phyloP scores from a whole-genome alignment of 164 flowering plant species.

The Brasenia schreberi region DNA sequence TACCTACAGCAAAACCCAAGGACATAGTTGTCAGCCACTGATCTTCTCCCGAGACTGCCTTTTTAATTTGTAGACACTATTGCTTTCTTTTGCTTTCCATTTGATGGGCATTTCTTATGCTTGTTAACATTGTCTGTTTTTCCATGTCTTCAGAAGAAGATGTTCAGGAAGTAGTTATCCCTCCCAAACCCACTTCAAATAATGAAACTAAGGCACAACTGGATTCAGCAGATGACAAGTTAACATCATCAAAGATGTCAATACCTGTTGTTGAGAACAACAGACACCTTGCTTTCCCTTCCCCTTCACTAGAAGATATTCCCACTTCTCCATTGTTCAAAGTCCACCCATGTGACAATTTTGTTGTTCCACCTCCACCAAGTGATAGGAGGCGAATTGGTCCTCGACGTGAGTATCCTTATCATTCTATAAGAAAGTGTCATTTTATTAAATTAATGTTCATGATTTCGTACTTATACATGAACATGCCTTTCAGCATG shows the following conservation, averaged over 20 bases:
- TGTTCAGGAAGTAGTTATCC: slow-evolving; percentile 4
- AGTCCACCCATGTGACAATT: slow-evolving; percentile 52
- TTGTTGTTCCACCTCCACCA: slow-evolving; percentile 61
- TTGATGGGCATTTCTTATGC: too few species aligned
- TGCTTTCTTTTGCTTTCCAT: too few species aligned
- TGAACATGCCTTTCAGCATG: slow-evolving; percentile 47
- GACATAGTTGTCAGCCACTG: too few species aligned
- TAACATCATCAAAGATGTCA: slow-evolving; percentile 5
- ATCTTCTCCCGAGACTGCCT: too few species aligned
- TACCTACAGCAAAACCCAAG: too few species aligned
- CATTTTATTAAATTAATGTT: not conserved
- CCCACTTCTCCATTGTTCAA: slow-evolving; percentile 3
- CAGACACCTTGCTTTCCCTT: slow-evolving; percentile 2
- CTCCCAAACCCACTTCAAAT: not conserved
- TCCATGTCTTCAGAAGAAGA: slow-evolving; percentile 14
- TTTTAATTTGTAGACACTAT: too few species aligned
- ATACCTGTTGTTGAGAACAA: slow-evolving; percentile 9
- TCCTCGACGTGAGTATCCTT: slow-evolving; percentile 75
- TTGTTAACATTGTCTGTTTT: too few species aligned
- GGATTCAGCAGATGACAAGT: not conserved
- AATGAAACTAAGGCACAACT: slow-evolving; percentile 1
- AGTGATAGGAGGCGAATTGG: slow-evolving; percentile 53
- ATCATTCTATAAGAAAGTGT: not conserved
- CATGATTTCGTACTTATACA: not conserved
- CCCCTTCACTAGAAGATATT: not conserved